Evolutionary conservation across 73 alveolate genomes (phyloP).

Genomic region (Paramecium biaurelia): DNA sequence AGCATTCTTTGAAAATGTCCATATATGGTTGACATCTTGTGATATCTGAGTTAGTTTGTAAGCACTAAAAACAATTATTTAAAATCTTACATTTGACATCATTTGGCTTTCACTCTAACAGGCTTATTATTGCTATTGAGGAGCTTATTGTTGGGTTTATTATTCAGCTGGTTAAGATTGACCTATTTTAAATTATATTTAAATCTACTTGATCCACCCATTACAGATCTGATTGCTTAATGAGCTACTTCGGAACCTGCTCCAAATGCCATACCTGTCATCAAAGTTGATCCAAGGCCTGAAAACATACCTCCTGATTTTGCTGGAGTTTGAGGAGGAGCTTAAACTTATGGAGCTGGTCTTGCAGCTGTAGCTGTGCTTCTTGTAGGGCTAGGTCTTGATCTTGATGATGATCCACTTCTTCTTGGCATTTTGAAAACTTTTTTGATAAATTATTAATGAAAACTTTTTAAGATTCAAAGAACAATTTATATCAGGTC

Average conservation of each 20-base stretch:
- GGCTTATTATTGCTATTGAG: background rate
- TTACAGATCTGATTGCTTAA: conserved; percentile 69
- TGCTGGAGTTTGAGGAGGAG: conserved; percentile 34
- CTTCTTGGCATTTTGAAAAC: conserved; percentile 53
- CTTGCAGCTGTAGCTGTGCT: conserved; percentile 66
- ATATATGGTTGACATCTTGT: conserved; percentile 69
- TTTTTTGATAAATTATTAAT: background rate
- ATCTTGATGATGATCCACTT: conserved; percentile 42
- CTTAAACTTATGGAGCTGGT: conserved; percentile 44
- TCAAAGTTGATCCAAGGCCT: conserved; percentile 71
- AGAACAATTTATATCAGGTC: background rate
- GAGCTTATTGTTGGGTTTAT: background rate
- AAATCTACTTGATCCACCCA: conserved; percentile 48
- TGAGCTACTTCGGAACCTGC: conserved; percentile 78
- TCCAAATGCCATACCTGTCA: conserved; percentile 81
- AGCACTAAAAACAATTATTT: conserved; percentile 34
- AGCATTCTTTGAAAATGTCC: conserved; percentile 64
- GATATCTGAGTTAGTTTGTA: conserved; percentile 63
- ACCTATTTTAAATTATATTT: conserved; percentile 24
- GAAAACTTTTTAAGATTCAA: background rate
- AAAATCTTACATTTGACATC: background rate
- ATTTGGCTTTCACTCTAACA: conserved; percentile 36
- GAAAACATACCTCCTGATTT: conserved; percentile 67
- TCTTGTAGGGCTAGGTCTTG: conserved; percentile 50
- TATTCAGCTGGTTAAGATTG: conserved; percentile 17